A percentile compares a stretch with the other conserved stretches of the same genome.
phyloP scores from a whole-genome alignment of 192 early-diverging fungal species.

The Spinellus fusiger region DNA sequence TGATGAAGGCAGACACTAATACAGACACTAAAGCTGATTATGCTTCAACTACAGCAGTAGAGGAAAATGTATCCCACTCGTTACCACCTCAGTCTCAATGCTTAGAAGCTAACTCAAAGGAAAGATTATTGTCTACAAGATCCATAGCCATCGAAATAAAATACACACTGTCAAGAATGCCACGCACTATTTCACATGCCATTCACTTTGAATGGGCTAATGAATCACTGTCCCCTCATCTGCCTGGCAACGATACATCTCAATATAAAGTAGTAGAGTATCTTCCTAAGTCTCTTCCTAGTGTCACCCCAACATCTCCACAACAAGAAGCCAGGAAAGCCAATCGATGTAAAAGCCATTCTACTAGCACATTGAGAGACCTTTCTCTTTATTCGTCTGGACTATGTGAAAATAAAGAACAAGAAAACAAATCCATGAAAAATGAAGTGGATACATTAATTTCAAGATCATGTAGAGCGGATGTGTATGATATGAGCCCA shows the following conservation, averaged over 20 bases:
- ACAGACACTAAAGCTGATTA: too few relatives aligned
- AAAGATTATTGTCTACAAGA: neutral
- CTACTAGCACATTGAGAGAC: neutral
- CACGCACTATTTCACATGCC: slow-evolving; percentile 5
- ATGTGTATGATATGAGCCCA: too few relatives aligned
- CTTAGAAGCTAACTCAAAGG: too few relatives aligned
- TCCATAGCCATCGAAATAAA: neutral
- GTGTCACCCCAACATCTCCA: neutral
- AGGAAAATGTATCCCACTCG: neutral
- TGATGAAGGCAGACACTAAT: too few relatives aligned
- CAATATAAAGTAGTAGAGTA: neutral
- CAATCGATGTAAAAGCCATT: neutral
- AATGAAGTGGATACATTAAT: too few relatives aligned
- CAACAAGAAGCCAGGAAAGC: neutral
- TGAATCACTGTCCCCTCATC: neutral
- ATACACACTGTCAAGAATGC: slow-evolving; percentile 3
- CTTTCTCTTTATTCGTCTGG: neutral
- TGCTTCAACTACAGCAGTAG: neutral
- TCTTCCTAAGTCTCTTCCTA: neutral
- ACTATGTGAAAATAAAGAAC: neutral
- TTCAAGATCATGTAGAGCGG: too few relatives aligned
- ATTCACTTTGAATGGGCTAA: neutral
- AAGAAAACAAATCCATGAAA: too few relatives aligned
- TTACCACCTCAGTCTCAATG: too few relatives aligned
- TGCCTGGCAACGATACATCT: neutral